Evolutionary conservation across 768 basidiomycete species (phyloP), one percentile per base, ranked within the genome.

Genomic region (Dictyophora rubrovolvata): DNA sequence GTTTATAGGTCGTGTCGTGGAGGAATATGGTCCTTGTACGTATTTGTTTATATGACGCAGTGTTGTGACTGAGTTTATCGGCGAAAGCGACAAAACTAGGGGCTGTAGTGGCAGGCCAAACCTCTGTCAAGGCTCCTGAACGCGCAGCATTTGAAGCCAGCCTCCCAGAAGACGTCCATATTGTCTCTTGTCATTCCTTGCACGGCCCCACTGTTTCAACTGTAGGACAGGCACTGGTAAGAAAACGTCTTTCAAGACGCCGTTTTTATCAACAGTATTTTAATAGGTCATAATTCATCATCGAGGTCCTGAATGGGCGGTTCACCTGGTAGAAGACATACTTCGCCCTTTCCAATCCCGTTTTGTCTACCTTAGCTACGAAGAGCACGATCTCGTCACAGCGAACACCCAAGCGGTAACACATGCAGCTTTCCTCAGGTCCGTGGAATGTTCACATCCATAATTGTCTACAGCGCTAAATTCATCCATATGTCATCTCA

Each of bases 381-480:
- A 94, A 62, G 93, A 97, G 56, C 96, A 99, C 67, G 96, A 99
- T 66, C 77, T 83, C 47, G 89, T 98, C 52, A 99, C 96, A 0
- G 96, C 96, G 12, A 98, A 98, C 65, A 98, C 96, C 0, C 96
- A 99, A 71, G 96, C 95, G 0, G 95, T 96, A 14, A 97, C 93
- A 0, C 96, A 99, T 65, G 95, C 95, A 12, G 96, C 96, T 0
- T 98, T 98, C 75, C 76, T 99, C 18, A 92, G 86, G 94, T 93
- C 70, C 16, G 71, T 62, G 20, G 36, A 37, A 9, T 16, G 3
- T 48, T 58, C 53, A 48, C 34, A 22, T 48, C 16, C 48, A n/a
- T 9, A n/a, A 12, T 58, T n/a, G 48, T 12, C 23, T 60, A n/a
- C 51, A 22, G 49, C 18, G 56, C 56, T 34, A 28, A 18, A 1